Conservation (phyloP, 2,329 filamentous ascomycete species). For the Fusarium heterosporum region DNA sequence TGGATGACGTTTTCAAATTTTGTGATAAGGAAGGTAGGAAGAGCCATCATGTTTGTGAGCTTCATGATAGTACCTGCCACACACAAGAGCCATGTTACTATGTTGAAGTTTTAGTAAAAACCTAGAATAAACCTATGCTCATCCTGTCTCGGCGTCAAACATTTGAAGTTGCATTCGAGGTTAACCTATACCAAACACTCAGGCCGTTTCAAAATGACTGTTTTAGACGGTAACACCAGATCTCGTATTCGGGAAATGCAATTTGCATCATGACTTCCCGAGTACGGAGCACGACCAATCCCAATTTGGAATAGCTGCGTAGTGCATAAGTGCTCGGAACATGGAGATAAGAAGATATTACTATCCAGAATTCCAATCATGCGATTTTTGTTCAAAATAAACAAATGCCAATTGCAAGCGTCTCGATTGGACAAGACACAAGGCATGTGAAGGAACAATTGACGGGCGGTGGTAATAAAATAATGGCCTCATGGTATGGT, state of each 20-base stretch:
- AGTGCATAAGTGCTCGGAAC: background rate
- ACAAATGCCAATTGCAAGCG: conserved; percentile 4
- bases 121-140: background rate
- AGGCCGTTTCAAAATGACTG: background rate
- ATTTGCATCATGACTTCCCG: background rate
- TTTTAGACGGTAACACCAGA: background rate
- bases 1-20: conserved; percentile 28
- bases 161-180: background rate
- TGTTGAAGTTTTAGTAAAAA: too few species aligned
- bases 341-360: background rate
- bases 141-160: background rate
- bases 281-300: conserved; percentile 6
- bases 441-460: conserved; percentile 12
- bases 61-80: background rate
- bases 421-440: conserved; percentile 18
- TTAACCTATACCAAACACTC: background rate
- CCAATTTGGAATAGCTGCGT: background rate
- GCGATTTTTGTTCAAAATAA: background rate
- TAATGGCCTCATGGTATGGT: background rate
- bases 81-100: too few species aligned
- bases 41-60: background rate
- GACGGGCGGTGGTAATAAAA: background rate
- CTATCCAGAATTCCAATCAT: background rate
- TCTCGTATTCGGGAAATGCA: background rate
- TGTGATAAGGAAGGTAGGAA: background rate